A percentile compares a stretch with the other conserved stretches of the same genome.
phyloP scores from a whole-genome alignment of 345 rosid genomes.

The Salix brachista region DNA sequence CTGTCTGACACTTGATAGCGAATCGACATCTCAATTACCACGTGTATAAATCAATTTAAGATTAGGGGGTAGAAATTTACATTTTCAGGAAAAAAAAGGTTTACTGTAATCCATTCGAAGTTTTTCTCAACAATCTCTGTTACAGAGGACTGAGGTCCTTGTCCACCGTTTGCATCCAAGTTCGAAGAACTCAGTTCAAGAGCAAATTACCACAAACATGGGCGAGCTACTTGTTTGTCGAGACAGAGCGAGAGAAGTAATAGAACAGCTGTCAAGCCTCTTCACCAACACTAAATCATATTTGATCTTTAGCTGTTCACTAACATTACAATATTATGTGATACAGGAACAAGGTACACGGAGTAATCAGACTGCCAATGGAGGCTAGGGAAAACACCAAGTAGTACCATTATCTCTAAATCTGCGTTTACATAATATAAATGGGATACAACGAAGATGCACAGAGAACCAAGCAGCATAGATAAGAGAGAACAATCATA shows the following conservation, averaged over 20 bases:
- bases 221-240: not conserved
- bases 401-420: conserved; percentile 18
- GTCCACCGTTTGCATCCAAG: not conserved
- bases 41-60: not conserved
- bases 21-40: no score
- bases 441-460: conserved; percentile 13
- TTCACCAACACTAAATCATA: not conserved
- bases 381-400: conserved; percentile 6
- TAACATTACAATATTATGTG: conserved; percentile 4
- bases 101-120: not conserved
- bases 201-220: not conserved
- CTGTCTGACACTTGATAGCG: no score
- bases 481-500: conserved; percentile 16
- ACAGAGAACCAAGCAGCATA: conserved; percentile 16
- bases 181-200: not conserved
- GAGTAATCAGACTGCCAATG: conserved; percentile 2
- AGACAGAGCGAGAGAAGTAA: not conserved
- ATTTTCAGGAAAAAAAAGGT: not conserved
- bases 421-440: conserved; percentile 30
- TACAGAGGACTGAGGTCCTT: not conserved
- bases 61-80: not conserved
- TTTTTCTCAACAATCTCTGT: not conserved
- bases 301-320: not conserved
- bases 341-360: not conserved
- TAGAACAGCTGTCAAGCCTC: not conserved